Conservation (phyloP, 2,329 filamentous ascomycete genomes). For the Alternaria burnsii region DNA sequence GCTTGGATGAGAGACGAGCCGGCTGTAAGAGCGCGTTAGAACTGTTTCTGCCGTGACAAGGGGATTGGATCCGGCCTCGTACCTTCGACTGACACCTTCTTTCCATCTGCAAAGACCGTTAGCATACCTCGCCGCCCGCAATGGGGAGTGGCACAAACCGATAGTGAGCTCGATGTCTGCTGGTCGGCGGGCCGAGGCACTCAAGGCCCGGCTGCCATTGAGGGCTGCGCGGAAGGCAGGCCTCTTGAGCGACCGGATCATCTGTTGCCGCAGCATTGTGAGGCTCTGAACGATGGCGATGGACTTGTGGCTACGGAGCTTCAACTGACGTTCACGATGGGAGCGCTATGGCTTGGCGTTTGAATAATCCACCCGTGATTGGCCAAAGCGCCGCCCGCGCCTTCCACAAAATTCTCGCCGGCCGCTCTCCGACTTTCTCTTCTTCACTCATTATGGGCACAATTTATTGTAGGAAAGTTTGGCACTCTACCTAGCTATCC, state of each 20-base stretch:
- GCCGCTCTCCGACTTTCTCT: conserved; percentile 37
- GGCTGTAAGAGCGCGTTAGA: conserved; percentile 65
- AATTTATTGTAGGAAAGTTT: conserved; percentile 71
- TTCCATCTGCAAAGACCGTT: conserved; percentile 75
- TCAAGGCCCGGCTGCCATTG: conserved; percentile 78
- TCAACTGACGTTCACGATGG: conserved; percentile 36
- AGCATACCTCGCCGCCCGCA: conserved; percentile 37
- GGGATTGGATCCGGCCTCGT: conserved; percentile 40
- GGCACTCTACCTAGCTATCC: conserved; percentile 62
- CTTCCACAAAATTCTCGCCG: conserved; percentile 39
- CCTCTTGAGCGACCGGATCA: conserved; percentile 69
- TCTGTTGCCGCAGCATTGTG: conserved; percentile 70
- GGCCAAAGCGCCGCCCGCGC: conserved; percentile 32
- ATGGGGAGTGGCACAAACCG: conserved; percentile 66
- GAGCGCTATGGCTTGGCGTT: conserved; percentile 25
- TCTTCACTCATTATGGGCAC: conserved; percentile 67
- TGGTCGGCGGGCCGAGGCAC: conserved; percentile 77
- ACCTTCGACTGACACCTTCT: conserved; percentile 98
- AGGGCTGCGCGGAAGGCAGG: conserved; percentile 61
- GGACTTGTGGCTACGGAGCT: conserved; percentile 34
- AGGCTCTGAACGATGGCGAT: conserved; percentile 42
- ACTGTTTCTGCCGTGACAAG: conserved; percentile 24
- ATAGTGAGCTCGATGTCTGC: conserved; percentile 98
- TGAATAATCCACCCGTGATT: conserved; percentile 43
- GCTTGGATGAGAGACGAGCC: conserved; percentile 98